Base-by-base conservation (phyloP, 108 stramenopile genomes). In the Skeletonema costatum region DNA sequence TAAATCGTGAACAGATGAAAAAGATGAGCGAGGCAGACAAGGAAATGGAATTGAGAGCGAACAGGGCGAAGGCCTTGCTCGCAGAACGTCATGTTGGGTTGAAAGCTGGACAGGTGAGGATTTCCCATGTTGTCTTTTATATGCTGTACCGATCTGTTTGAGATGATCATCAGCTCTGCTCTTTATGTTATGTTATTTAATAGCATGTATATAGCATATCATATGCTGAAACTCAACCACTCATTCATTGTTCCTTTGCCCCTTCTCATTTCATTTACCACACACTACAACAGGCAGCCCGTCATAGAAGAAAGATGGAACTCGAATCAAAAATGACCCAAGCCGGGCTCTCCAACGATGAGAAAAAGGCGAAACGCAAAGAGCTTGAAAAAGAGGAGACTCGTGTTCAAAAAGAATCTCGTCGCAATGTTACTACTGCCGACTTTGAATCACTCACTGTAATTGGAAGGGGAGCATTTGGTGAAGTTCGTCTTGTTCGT, bases 391-490 rank as follows among this genome's bases (percentile, higher is more conserved):
- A 85, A 16, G 96, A 97, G 75, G 96, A 97, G 73, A 83, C 90
- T 19, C 77, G 86, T 12, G 80, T 93, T 9, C 87, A 89, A 71
- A 93, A 92, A 78, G 93, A 97, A 69, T 76, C 85, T 2, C 86
- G 94, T 5, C 88, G 90, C 42, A 84, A 86, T 66, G 86, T 94
- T 38, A 86, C 86, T 17, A 80, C 90, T 14, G 85, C 92, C 30
- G 98, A 98, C 75, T 99, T 99, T 80, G 97, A 98, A 73, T 86
- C 89, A 17, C 78, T 99, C 29, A 88, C 86, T 5, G 92, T 99
- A 0, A 96, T 99, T 79, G 98, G 98, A 13, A 66, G 97, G 9
- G 98, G 98, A 32, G 97, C 98, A 12, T 99, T 99, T 77, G 98
- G 97, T 17, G 98, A 99, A 80, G 98, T 99, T 5, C 87, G 99